Evolutionary conservation across 2,329 filamentous ascomycete species (phyloP), one percentile per base, ranked within the genome.

Genomic region (Monosporascus cannonballus): DNA sequence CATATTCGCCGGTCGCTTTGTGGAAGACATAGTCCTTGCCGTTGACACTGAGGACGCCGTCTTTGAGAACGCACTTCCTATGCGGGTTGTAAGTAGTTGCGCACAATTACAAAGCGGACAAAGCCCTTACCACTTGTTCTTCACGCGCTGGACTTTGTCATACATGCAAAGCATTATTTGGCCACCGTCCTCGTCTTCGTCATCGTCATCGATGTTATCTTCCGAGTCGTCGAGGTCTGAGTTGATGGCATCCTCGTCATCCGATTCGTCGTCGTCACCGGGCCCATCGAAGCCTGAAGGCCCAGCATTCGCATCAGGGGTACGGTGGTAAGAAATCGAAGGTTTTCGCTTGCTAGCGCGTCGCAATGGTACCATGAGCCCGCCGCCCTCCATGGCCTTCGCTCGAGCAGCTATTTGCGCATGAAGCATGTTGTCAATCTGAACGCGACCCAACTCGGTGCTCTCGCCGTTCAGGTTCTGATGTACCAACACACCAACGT

Each of bases 131-230:
- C 89, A 94, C 83, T 94, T 99, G 76, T 97, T 99, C 85, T 99
- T 99, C 65, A 97, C 94, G 47, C 94, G 83, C 73, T 97, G 93
- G 9, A 99, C 94, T 76, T 99, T 99, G 76, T 99, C 94, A 69
- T 99, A 99, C 69, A 96, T 96, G 76, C 94, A 99, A 41, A 99
- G 85, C 89, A 99, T 97, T 67, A 95, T 92, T 62, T 96, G 89
- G 1, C 87, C 86, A 37, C 85, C 83, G 44, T 96, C 92, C 55
- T 95, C 90, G 15, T 91, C 89, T 49, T 94, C 92, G 36, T 94
- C 90, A 24, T 93, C 89, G 24, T 94, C 90, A 30, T 89, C 86
- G 18, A 84, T 73, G 11, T 90, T 85, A 56, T 97, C 94, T 57
- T 97, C 92, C 0, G 92, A 85, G 66, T 99, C 94, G 67, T 99